Percentiles rank a stretch among this genome's conserved stretches.
Conservation (phyloP, 805 yeast genomes). For the Candida pini region DNA sequence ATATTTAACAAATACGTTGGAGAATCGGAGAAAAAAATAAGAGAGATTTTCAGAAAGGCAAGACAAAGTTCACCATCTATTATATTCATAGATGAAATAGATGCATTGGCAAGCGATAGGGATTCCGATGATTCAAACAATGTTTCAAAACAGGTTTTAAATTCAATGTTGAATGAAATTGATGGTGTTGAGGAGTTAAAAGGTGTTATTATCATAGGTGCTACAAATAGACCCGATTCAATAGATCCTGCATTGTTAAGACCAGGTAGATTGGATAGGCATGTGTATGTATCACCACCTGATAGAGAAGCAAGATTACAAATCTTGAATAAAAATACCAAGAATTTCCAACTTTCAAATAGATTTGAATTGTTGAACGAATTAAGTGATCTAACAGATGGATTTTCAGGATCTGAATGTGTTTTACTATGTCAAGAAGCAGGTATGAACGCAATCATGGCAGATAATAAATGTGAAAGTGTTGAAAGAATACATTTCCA, state of each 20-base stretch:
- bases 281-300: slow-evolving; percentile 90
- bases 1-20: slow-evolving; percentile 92
- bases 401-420: slow-evolving; percentile 96
- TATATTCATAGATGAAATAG: slow-evolving; percentile 94
- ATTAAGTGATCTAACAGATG: slow-evolving; percentile 66
- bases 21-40: slow-evolving; percentile 87
- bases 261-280: slow-evolving; percentile 94
- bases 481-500: slow-evolving; percentile 60
- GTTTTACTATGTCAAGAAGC: slow-evolving; percentile 92
- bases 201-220: slow-evolving; percentile 92
- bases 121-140: slow-evolving; percentile 55
- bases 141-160: slow-evolving; percentile 78
- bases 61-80: slow-evolving; percentile 92
- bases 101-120: slow-evolving; percentile 81
- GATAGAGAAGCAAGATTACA: slow-evolving; percentile 74
- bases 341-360: slow-evolving; percentile 50
- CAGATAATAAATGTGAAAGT: slow-evolving; percentile 44
- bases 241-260: slow-evolving; percentile 90
- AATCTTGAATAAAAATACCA: slow-evolving; percentile 65
- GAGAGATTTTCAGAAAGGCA: slow-evolving; percentile 91
- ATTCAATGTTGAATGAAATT: slow-evolving; percentile 87
- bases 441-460: slow-evolving; percentile 91
- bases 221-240: slow-evolving; percentile 91
- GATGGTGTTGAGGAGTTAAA: slow-evolving; percentile 95
- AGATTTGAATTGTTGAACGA: slow-evolving; percentile 38